These are phyloP conservation scores for Pythium graminicola DNA, from an alignment of 352 stramenopile species.

Conservation along the genomic window DNA sequence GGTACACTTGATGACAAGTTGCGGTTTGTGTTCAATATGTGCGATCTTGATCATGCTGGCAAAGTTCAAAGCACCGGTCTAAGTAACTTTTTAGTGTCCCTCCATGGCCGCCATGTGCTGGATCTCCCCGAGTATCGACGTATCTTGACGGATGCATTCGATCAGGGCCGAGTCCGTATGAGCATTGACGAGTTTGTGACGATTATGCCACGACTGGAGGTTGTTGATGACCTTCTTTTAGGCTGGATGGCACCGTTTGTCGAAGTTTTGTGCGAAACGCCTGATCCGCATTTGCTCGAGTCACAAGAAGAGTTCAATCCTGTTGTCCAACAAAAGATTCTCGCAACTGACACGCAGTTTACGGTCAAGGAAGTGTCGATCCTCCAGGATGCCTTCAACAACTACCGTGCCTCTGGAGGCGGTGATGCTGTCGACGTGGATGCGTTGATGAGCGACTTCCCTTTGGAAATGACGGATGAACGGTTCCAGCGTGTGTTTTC, in stretches of 20 bases:
- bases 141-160: slow-evolving; percentile 72
- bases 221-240: slow-evolving; percentile 44
- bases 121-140: slow-evolving; percentile 68
- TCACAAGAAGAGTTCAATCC: slow-evolving; percentile 87
- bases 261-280: slow-evolving; percentile 80
- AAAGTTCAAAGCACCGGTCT: slow-evolving; percentile 83
- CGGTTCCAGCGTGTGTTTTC: slow-evolving; percentile 70
- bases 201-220: slow-evolving; percentile 42
- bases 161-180: slow-evolving; percentile 74
- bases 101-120: slow-evolving; percentile 69
- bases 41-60: slow-evolving; percentile 75
- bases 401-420: slow-evolving; percentile 63
- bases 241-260: slow-evolving; percentile 84
- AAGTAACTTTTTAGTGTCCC: slow-evolving; percentile 79
- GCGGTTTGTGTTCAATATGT: slow-evolving; percentile 84
- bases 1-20: slow-evolving; percentile 72
- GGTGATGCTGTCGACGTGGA: slow-evolving; percentile 73
- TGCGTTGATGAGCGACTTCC: slow-evolving; percentile 68
- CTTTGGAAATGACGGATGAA: slow-evolving; percentile 79
- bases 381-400: slow-evolving; percentile 80
- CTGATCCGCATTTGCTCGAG: slow-evolving; percentile 68
- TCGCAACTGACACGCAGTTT: slow-evolving; percentile 78
- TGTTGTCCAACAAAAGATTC: slow-evolving; percentile 82
- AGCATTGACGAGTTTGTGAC: slow-evolving; percentile 65
- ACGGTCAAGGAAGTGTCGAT: slow-evolving; percentile 72